These are phyloP conservation scores for Candida wancherniae DNA, from an alignment of 805 yeast genomes.

Conservation along the genomic window DNA sequence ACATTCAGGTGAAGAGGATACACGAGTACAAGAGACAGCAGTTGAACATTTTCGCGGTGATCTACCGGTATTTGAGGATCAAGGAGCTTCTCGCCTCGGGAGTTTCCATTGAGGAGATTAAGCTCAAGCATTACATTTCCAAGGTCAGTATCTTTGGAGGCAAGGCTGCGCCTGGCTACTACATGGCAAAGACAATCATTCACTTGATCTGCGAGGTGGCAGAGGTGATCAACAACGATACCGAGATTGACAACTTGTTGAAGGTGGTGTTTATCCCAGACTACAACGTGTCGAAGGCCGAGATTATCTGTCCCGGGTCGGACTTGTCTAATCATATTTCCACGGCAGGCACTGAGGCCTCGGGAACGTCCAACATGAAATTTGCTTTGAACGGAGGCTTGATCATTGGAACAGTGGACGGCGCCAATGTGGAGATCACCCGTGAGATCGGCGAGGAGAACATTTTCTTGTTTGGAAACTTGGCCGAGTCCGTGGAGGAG, in stretches of 20 bases:
- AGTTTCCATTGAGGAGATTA: slow-evolving; percentile 37
- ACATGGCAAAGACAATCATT: slow-evolving; percentile 88
- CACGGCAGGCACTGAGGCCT: slow-evolving; percentile 96
- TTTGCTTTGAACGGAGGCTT: slow-evolving; percentile 92
- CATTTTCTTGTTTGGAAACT: slow-evolving; percentile 85
- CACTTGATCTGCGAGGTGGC: slow-evolving; percentile 80
- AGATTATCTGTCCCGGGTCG: slow-evolving; percentile 82
- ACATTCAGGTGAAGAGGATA: slow-evolving; percentile 89
- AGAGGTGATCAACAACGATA: slow-evolving; percentile 73
- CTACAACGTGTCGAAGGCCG: slow-evolving; percentile 92
- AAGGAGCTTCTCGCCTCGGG: slow-evolving; percentile 59
- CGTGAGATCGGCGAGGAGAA: slow-evolving; percentile 92
- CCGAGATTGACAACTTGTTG: slow-evolving; percentile 66
- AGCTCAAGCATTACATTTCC: slow-evolving; percentile 62
- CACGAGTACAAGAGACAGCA: slow-evolving; percentile 97
- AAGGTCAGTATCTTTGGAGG: slow-evolving; percentile 87
- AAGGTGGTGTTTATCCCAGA: slow-evolving; percentile 89
- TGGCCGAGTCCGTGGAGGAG: slow-evolving; percentile 85
- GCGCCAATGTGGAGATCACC: slow-evolving; percentile 93
- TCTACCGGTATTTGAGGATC: slow-evolving; percentile 73
- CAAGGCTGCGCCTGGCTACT: slow-evolving; percentile 96
- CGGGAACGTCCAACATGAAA: slow-evolving; percentile 95
- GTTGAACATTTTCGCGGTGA: slow-evolving; percentile 84
- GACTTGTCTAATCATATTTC: slow-evolving; percentile 92
- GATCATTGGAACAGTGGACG: slow-evolving; percentile 93